A percentile compares a stretch with the other conserved stretches of the same genome.
Conservation (phyloP, 352 stramenopile species). For the Stramenopiles sp. region DNA sequence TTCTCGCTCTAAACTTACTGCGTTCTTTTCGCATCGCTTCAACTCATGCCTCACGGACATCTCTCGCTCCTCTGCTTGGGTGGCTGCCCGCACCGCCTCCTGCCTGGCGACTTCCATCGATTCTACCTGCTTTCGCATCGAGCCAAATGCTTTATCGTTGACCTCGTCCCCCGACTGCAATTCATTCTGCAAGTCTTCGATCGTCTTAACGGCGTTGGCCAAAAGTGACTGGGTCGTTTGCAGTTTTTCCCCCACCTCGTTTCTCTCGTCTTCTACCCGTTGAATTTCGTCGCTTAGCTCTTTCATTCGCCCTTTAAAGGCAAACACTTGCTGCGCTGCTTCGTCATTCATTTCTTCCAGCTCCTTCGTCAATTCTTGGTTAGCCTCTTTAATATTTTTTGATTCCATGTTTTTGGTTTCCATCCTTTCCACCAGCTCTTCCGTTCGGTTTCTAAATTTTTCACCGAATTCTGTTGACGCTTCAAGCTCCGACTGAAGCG, state of each 20-base stretch:
- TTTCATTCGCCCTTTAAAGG: conserved; percentile 10
- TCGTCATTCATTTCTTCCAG: conserved; percentile 7
- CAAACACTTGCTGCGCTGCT: conserved; percentile 12
- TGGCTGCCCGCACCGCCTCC: neutral
- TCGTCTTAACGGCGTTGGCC: conserved; percentile 6
- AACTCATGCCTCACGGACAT: neutral
- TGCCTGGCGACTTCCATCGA: neutral
- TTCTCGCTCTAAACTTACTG: neutral
- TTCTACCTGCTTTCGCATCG: conserved; percentile 1
- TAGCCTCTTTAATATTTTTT: neutral
- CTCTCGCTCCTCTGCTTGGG: conserved; percentile 6
- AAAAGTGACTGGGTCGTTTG: neutral
- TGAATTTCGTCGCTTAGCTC: conserved; percentile 12
- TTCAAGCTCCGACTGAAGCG: neutral
- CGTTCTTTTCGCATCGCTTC: conserved; percentile 8
- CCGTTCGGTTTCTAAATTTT: neutral
- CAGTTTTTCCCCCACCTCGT: neutral
- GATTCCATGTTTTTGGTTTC: conserved; percentile 6
- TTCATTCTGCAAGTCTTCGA: conserved; percentile 11
- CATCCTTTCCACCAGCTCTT: conserved; percentile 2
- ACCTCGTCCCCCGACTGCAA: neutral
- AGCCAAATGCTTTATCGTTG: conserved; percentile 4
- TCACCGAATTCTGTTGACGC: neutral
- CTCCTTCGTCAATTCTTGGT: neutral
- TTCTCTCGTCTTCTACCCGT: neutral